Percentiles rank a stretch among this genome's conserved stretches.
These are phyloP conservation scores for Neofusicoccum laricinum DNA, from an alignment of 2,329 filamentous ascomycete species.

Conservation along the genomic window DNA sequence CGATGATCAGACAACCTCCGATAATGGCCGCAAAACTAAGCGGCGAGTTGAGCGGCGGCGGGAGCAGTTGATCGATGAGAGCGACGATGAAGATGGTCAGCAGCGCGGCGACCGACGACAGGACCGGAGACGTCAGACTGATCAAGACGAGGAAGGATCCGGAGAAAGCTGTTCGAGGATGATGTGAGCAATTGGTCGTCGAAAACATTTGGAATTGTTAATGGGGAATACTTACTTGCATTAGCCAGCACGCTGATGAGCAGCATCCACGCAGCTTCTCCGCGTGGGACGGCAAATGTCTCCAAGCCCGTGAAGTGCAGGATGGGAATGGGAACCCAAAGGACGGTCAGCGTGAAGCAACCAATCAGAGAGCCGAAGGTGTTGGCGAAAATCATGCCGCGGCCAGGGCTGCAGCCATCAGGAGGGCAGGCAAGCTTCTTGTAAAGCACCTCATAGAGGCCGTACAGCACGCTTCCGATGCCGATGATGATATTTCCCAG, in stretches of 20 bases:
- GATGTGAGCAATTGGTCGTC: background rate
- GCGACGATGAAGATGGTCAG: constrained; percentile 97
- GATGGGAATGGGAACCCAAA: constrained; percentile 89
- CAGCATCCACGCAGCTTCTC: constrained; percentile 76
- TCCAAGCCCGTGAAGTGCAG: constrained; percentile 78
- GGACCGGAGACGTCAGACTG: constrained; percentile 84
- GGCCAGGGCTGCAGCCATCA: constrained; percentile 76
- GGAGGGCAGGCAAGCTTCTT: constrained; percentile 92
- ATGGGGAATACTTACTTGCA: constrained; percentile 56
- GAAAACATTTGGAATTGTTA: background rate
- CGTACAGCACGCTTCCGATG: constrained; percentile 85
- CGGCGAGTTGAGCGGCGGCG: constrained; percentile 63
- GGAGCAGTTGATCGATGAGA: constrained; percentile 82
- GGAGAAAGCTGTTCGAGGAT: constrained; percentile 61
- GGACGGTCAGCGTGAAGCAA: constrained; percentile 75
- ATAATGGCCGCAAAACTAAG: constrained; percentile 71
- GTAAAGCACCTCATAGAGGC: constrained; percentile 95
- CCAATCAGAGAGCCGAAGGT: constrained; percentile 87
- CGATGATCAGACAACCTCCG: constrained; percentile 84
- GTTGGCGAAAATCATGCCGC: constrained; percentile 96
- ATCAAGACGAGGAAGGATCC: constrained; percentile 93
- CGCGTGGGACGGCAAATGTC: constrained; percentile 75
- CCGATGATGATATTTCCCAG: constrained; percentile 92
- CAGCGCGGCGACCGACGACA: constrained; percentile 87
- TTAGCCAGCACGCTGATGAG: constrained; percentile 80